Base-by-base conservation (phyloP, 371 early-diverging fungal genomes). In the Parasitella parasitica region DNA sequence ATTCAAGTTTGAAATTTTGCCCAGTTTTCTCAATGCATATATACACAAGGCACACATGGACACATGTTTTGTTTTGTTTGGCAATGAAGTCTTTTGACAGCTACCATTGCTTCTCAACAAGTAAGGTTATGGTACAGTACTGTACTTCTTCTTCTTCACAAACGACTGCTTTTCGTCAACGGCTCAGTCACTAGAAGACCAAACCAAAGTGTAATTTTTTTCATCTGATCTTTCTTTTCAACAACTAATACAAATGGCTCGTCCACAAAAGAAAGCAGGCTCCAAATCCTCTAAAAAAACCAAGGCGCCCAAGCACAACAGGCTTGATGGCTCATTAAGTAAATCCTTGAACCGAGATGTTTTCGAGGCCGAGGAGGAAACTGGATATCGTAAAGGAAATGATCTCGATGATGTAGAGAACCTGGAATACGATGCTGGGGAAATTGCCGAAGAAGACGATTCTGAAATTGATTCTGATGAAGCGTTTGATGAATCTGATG, bases 401-500 rank as follows among this genome's bases (percentile, higher is more conserved):
- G 74, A 76, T 28, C 64, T 91, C 57, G 93, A 92, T 66, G 77
- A 85, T n/a, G 90, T 93, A 13, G 92, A 88, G 16, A 85, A 86
- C 57, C 85, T 90, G 35, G 90, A 93, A 67, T 89, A 89, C 68
- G 80, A 90, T 58, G 83, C 83, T 4, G 90, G 87, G 22, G 78
- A 80, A 24, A 89, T 91, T 41, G 86, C 86, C 15, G 80, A 86
- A 11, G 93, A 94, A 49, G 97, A 96, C 67, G 97, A 97, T 65
- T 96, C 95, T 63, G 96, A 96, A 63, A 94, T 95, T 59, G 90
- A 91, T 51, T 93, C 94, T 27, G 95, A 94, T 65, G 94, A 89
- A 38, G 96, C 97, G 9, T 95, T 95, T 70, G 85, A 91, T 53
- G 89, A 84, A 6, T 85, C 81, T 43, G 96, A 95, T 62, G 94